A percentile compares a stretch with the other conserved stretches of the same genome.
Evolutionary conservation across 352 stramenopile genomes (phyloP).

Genomic region (Pythium insidiosum): DNA sequence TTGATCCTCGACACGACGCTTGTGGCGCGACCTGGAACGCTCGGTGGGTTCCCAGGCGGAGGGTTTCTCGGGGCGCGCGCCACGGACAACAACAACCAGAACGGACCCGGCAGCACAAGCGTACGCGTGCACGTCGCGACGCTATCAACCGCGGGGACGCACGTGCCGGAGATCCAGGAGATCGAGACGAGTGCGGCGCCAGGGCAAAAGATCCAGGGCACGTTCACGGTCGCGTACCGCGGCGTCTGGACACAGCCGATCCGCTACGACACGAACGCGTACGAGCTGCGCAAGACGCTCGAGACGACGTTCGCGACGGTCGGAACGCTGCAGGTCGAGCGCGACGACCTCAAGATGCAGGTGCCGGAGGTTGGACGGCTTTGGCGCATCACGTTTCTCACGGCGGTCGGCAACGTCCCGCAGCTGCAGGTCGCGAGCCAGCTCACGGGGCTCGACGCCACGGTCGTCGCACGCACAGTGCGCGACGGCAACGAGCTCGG

Average conservation of each 20-base stretch:
- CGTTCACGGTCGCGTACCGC: constrained; percentile 39
- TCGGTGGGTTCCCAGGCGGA: constrained; percentile 91
- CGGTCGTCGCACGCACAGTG: constrained; percentile 63
- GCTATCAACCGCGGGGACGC: constrained; percentile 77
- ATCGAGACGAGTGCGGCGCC: constrained; percentile 66
- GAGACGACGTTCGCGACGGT: constrained; percentile 49
- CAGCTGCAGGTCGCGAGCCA: constrained; percentile 62
- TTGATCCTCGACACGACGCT: constrained; percentile 89
- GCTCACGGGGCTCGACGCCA: constrained; percentile 67
- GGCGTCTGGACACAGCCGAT: constrained; percentile 34
- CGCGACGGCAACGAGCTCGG: constrained; percentile 81
- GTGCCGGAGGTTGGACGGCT: constrained; percentile 54
- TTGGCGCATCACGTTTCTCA: constrained; percentile 90
- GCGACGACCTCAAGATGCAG: constrained; percentile 42
- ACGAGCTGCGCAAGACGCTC: constrained; percentile 42
- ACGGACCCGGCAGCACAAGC: constrained; percentile 89
- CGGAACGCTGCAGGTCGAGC: constrained; percentile 36
- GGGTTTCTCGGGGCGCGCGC: constrained; percentile 59
- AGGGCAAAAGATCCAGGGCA: constrained; percentile 86
- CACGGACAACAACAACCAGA: constrained; percentile 84
- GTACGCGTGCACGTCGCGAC: constrained; percentile 90
- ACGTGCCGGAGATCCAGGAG: constrained; percentile 88
- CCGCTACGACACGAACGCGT: constrained; percentile 61
- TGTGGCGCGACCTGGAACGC: constrained; percentile 65
- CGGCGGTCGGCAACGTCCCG: constrained; percentile 73